These are phyloP conservation scores for Candolleomyces eurysporus DNA, from an alignment of 768 basidiomycete genomes.

Conservation along the genomic window DNA sequence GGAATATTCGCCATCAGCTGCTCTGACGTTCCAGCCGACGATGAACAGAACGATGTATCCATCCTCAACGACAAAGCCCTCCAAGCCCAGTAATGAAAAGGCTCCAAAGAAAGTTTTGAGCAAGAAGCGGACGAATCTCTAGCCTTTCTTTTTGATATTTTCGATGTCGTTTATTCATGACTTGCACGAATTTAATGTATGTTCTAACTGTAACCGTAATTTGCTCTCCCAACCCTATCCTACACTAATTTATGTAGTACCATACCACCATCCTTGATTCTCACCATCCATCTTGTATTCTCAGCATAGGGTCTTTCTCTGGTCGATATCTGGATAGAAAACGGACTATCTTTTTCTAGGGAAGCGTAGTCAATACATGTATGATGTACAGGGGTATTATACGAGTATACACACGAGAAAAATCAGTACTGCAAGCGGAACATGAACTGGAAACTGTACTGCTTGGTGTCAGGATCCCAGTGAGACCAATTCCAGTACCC, in stretches of 20 bases:
- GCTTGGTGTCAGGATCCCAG: slow-evolving; percentile 99
- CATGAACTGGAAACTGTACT: slow-evolving; percentile 98
- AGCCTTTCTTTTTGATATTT: too few relatives aligned
- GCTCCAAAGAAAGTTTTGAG: slow-evolving; percentile 38
- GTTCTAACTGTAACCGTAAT: neutral
- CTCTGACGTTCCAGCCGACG: slow-evolving; percentile 19
- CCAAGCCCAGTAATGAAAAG: slow-evolving; percentile 18
- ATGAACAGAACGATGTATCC: slow-evolving; percentile 19
- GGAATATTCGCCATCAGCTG: neutral
- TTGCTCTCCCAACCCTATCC: neutral
- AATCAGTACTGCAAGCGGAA: slow-evolving; percentile 60
- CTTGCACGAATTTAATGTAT: neutral
- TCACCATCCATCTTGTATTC: neutral
- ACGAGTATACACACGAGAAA: neutral
- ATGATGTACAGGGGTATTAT: slow-evolving; percentile 12
- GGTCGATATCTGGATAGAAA: neutral
- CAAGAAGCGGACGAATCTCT: slow-evolving; percentile 40
- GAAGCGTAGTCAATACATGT: slow-evolving; percentile 6
- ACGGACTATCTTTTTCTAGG: neutral
- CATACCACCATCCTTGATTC: neutral
- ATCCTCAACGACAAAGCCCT: neutral
- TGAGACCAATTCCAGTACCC: slow-evolving; percentile 97
- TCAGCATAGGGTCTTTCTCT: neutral
- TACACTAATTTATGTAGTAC: neutral
- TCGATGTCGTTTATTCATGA: neutral